A percentile compares a stretch with the other conserved stretches of the same genome.
These are phyloP conservation scores for Geotrichum ghanense DNA, from an alignment of 805 yeast species.

Conservation along the genomic window DNA sequence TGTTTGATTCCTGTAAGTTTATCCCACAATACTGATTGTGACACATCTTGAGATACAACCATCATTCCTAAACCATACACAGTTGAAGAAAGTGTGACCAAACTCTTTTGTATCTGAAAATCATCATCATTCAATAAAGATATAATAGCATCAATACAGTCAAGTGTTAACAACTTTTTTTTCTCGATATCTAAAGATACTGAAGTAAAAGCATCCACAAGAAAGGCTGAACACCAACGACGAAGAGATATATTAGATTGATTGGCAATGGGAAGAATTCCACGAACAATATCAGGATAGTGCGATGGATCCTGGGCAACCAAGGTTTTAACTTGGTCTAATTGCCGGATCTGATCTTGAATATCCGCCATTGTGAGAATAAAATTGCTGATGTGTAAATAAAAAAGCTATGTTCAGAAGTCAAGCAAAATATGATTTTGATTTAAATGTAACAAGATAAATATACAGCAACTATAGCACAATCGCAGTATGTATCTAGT, in stretches of 20 bases:
- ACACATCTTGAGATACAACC: conserved; percentile 31
- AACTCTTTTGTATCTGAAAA: conserved; percentile 23
- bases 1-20: conserved; percentile 44
- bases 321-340: conserved; percentile 26
- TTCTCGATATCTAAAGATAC: conserved; percentile 13
- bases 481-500: too few species aligned
- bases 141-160: conserved; percentile 20
- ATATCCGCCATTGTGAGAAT: not conserved
- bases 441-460: too few species aligned
- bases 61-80: conserved; percentile 38
- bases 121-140: conserved; percentile 19
- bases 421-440: too few species aligned
- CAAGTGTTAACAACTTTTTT: conserved; percentile 19
- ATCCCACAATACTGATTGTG: conserved; percentile 39
- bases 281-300: conserved; percentile 26
- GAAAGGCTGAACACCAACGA: conserved; percentile 27
- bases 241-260: conserved; percentile 23
- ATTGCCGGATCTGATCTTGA: conserved; percentile 24
- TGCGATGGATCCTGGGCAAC: conserved; percentile 25
- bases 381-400: too few species aligned
- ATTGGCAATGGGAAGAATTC: conserved; percentile 28
- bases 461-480: too few species aligned
- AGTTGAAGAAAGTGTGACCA: conserved; percentile 31
- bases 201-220: conserved; percentile 28
- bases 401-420: too few species aligned